These are phyloP conservation scores for Lachancea sp. DNA, from an alignment of 805 yeast genomes.

Conservation along the genomic window DNA sequence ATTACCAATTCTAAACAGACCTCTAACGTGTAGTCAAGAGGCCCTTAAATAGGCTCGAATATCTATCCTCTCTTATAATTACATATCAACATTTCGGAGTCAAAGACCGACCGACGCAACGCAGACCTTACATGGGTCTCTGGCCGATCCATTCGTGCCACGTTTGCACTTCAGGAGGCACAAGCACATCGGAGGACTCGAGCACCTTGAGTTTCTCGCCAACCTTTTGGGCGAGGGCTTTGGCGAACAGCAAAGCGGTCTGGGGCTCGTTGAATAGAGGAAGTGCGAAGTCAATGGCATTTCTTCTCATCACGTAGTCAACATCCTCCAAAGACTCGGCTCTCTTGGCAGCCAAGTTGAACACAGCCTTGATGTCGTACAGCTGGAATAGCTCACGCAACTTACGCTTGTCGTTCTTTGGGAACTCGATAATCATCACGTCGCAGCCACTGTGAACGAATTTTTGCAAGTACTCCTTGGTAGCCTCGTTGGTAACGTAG, in stretches of 20 bases:
- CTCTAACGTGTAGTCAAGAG: neutral
- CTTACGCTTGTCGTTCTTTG: conserved; percentile 86
- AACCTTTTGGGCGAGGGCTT: conserved; percentile 69
- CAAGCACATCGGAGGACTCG: conserved; percentile 44
- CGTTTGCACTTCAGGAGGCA: conserved; percentile 83
- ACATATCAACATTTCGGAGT: neutral
- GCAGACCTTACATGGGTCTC: conserved; percentile 54
- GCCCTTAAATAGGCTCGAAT: neutral
- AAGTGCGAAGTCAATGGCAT: conserved; percentile 95
- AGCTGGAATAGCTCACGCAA: conserved; percentile 89
- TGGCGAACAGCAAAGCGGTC: conserved; percentile 81
- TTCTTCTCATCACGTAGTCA: conserved; percentile 97
- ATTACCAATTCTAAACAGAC: neutral
- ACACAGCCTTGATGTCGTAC: conserved; percentile 77
- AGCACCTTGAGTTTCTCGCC: conserved; percentile 42
- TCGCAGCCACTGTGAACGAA: conserved; percentile 35
- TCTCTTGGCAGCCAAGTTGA: conserved; percentile 85
- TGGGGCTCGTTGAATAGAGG: conserved; percentile 96
- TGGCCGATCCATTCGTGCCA: conserved; percentile 98
- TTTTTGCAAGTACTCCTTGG: conserved; percentile 58
- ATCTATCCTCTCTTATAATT: conserved; percentile 1
- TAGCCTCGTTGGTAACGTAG: conserved; percentile 69
- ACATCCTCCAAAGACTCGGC: conserved; percentile 80
- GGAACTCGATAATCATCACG: conserved; percentile 72
- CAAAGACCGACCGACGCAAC: too few species aligned